These are phyloP conservation scores for Backusella liffmaniae DNA, from an alignment of 192 early-diverging fungal species.

Conservation along the genomic window DNA sequence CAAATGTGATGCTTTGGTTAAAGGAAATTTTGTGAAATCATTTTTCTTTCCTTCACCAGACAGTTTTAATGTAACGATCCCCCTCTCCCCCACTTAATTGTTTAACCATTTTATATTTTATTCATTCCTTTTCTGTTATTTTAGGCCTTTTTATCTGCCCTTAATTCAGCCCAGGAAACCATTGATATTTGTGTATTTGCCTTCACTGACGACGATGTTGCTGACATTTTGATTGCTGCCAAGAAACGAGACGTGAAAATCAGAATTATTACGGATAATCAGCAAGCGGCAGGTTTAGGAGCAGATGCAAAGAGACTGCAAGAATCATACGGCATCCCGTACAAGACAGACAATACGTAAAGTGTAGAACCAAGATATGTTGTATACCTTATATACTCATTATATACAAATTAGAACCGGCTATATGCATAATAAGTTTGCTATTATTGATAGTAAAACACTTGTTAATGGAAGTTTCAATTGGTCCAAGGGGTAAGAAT, in stretches of 20 bases:
- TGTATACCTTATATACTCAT: not conserved
- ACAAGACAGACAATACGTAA: conserved; percentile 41
- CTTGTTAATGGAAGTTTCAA: conserved; percentile 65
- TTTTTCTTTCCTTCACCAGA: conserved; percentile 39
- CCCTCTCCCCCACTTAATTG: not conserved
- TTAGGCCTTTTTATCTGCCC: conserved; percentile 31
- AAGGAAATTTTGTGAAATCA: conserved; percentile 26
- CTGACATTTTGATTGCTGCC: conserved; percentile 61
- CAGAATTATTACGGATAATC: conserved; percentile 74
- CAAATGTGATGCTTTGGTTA: not conserved
- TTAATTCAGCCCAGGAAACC: conserved; percentile 49
- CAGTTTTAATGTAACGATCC: conserved; percentile 30
- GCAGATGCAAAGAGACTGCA: conserved; percentile 37
- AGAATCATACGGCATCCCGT: conserved; percentile 36
- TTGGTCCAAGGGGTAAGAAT: conserved; percentile 52
- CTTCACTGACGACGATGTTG: conserved; percentile 71
- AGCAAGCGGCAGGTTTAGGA: conserved; percentile 30
- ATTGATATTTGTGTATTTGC: conserved; percentile 75
- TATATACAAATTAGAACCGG: conserved; percentile 29
- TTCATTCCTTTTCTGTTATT: not conserved
- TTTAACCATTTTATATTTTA: not conserved
- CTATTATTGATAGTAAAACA: conserved; percentile 55
- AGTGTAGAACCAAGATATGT: not conserved
- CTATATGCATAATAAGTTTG: conserved; percentile 78
- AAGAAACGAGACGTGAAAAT: conserved; percentile 47